phyloP scores from a whole-genome alignment of 352 stramenopile genomes.

The Globisporangium abappressorium region DNA sequence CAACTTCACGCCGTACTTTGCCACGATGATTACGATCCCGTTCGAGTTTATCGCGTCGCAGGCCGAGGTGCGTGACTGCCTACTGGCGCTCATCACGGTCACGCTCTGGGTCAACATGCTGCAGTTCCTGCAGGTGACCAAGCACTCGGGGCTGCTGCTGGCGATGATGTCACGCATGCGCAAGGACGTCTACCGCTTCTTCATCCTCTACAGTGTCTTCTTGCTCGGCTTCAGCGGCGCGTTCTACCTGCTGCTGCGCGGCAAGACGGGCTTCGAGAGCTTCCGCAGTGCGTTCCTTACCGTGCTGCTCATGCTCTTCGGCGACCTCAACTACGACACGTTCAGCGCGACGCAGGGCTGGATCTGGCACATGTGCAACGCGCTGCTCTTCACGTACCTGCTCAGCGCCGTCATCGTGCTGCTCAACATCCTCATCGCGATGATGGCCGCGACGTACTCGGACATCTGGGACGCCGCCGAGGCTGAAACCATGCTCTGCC shows the following conservation, averaged over 20 bases:
- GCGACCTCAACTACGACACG: conserved; percentile 48
- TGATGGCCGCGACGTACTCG: conserved; percentile 34
- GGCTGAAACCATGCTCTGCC: conserved; percentile 12
- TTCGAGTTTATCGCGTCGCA: conserved; percentile 41
- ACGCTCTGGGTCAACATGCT: conserved; percentile 68
- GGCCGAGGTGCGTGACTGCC: conserved; percentile 33
- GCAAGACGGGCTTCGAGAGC: conserved; percentile 49
- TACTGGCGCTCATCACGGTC: conserved; percentile 56
- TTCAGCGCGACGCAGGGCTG: conserved; percentile 13
- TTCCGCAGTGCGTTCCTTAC: conserved; percentile 66
- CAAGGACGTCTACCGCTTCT: conserved; percentile 64
- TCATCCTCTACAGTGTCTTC: conserved; percentile 71
- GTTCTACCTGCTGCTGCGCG: conserved; percentile 69
- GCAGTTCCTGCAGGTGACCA: conserved; percentile 68
- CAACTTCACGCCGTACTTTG: conserved; percentile 45
- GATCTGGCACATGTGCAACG: conserved; percentile 17
- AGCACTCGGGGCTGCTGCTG: conserved; percentile 55
- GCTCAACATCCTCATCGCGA: conserved; percentile 40
- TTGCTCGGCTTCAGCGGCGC: conserved; percentile 66
- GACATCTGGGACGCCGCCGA: conserved; percentile 21
- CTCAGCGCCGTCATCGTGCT: conserved; percentile 27
- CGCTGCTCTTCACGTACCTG: conserved; percentile 20
- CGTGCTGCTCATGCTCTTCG: conserved; percentile 74
- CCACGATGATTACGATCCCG: conserved; percentile 45
- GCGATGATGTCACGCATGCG: conserved; percentile 80